Evolutionary conservation across 169 alveolate species (phyloP).

Genomic region (Eimeria maxima): DNA sequence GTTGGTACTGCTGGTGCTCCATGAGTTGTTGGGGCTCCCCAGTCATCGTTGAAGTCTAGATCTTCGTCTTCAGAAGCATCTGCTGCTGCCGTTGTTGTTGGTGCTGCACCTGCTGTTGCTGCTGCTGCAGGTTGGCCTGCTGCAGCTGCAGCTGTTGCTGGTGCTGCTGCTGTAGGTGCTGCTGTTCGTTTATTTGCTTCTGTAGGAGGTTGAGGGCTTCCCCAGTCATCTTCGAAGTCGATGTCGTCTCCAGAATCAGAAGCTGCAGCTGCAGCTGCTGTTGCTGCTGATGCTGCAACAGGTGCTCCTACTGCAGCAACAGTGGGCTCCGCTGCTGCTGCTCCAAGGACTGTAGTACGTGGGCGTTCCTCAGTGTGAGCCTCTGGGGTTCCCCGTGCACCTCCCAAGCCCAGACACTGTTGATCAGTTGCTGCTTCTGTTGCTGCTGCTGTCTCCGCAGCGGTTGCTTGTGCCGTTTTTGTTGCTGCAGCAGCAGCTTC

Average conservation of each 20-base stretch:
- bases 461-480: not conserved
- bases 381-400: not conserved
- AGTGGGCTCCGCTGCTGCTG: not conserved
- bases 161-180: not conserved
- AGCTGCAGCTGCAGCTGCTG: slow-evolving; percentile 36
- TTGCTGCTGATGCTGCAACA: not conserved
- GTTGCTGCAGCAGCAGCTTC: slow-evolving; percentile 4
- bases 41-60: slow-evolving; percentile 11
- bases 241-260: not conserved
- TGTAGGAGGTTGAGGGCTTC: not conserved
- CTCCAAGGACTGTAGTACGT: not conserved
- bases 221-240: slow-evolving; percentile 66
- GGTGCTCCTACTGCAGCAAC: not conserved
- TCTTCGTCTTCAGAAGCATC: not conserved
- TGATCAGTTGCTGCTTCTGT: not conserved
- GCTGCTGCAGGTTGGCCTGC: not conserved
- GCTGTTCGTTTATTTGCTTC: not conserved
- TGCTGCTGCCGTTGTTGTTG: not conserved
- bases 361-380: not conserved
- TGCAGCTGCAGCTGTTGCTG: not conserved
- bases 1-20: not conserved
- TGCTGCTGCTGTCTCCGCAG: slow-evolving; percentile 15
- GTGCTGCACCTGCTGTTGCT: slow-evolving; percentile 20
- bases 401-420: not conserved
- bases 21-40: not conserved